Conservation (phyloP, 768 basidiomycete genomes). For the Podaxis sp. region DNA sequence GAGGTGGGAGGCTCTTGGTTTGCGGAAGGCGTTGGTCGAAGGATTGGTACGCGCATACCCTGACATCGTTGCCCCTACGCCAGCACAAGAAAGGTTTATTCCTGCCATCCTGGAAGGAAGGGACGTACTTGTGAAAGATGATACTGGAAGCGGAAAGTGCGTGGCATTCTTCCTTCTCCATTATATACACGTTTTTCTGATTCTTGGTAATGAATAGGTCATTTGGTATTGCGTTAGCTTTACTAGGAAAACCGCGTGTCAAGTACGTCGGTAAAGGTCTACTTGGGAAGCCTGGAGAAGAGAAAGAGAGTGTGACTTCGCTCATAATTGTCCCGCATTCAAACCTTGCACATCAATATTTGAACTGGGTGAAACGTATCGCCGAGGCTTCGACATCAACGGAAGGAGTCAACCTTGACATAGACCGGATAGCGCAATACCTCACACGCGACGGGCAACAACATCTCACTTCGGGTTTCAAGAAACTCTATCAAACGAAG, state of each 20-base stretch:
- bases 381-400: conserved; percentile 31
- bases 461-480: conserved; percentile 40
- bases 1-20: conserved; percentile 53
- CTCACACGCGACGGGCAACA: conserved; percentile 53
- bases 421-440: conserved; percentile 48
- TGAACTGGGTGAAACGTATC: conserved; percentile 63
- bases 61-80: conserved; percentile 54
- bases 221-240: conserved; percentile 65
- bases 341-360: conserved; percentile 67
- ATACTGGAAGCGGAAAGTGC: conserved; percentile 81
- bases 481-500: conserved; percentile 37
- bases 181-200: not conserved
- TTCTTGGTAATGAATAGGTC: conserved; percentile 44
- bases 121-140: conserved; percentile 67
- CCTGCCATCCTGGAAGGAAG: conserved; percentile 54
- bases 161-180: conserved; percentile 23
- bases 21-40: conserved; percentile 46
- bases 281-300: conserved; percentile 19
- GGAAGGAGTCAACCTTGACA: conserved; percentile 26
- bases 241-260: conserved; percentile 56
- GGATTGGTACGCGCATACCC: conserved; percentile 64
- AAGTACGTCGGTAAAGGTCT: conserved; percentile 21
- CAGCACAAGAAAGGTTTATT: conserved; percentile 59
- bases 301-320: conserved; percentile 41
- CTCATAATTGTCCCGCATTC: conserved; percentile 72